Conservation (phyloP, 306 rosid species). For the Cucurbita ficifolia region DNA sequence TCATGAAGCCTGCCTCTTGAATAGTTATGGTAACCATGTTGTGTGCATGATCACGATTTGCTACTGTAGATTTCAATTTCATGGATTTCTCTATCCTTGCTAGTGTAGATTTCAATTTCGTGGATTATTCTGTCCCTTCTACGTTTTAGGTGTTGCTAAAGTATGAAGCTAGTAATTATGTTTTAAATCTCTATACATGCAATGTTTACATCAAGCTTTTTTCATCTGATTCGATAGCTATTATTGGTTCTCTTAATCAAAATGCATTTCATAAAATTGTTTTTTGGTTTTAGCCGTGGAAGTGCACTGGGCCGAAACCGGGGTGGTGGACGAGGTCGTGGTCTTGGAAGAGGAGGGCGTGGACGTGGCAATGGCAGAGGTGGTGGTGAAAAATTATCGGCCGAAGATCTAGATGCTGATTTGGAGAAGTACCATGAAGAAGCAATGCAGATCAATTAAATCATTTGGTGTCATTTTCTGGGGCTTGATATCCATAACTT, state of each 20-base stretch:
- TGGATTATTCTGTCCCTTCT: not conserved
- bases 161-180: not conserved
- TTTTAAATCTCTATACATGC: no score
- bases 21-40: not conserved
- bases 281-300: constrained; percentile 33
- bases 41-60: not conserved
- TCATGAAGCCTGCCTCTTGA: not conserved
- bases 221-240: not conserved
- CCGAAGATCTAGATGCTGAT: constrained; percentile 93
- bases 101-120: not conserved
- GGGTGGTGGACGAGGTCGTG: constrained; percentile 40
- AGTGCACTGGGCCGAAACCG: constrained; percentile 41
- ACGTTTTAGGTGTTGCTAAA: not conserved
- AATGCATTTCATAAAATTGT: not conserved
- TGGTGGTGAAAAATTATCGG: constrained; percentile 65
- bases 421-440: constrained; percentile 88
- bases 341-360: constrained; percentile 38
- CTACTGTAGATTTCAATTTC: not conserved
- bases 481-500: not conserved
- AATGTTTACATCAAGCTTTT: not conserved
- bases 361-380: constrained; percentile 28
- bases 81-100: not conserved
- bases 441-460: constrained; percentile 57
- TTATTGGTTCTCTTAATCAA: not conserved
- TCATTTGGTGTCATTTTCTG: constrained; percentile 29